Percentiles rank a stretch among this genome's conserved stretches.
These are phyloP conservation scores for Spongiforma sp. DNA, from an alignment of 1,284 basidiomycete genomes.

Conservation along the genomic window DNA sequence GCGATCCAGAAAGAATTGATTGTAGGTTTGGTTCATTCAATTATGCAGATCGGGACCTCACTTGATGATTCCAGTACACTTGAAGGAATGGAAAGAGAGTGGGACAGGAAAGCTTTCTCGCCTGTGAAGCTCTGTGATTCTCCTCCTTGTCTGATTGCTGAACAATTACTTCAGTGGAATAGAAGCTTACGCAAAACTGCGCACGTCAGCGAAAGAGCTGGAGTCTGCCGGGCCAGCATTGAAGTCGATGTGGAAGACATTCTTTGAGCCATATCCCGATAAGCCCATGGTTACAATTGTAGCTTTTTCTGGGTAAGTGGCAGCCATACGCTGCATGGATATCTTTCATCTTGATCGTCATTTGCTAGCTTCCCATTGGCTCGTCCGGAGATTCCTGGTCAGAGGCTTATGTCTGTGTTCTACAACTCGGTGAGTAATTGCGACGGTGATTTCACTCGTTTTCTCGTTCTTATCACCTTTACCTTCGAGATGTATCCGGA, in stretches of 20 bases:
- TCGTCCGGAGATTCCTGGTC: background rate
- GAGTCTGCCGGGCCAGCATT: slow-evolving; percentile 43
- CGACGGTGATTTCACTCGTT: background rate
- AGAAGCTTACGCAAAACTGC: slow-evolving; percentile 45
- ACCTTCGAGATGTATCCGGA: slow-evolving; percentile 33
- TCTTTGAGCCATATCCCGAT: slow-evolving; percentile 35
- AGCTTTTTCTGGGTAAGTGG: slow-evolving; percentile 19
- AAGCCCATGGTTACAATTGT: slow-evolving; percentile 23
- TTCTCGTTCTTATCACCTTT: slow-evolving; percentile 4
- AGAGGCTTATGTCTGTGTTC: slow-evolving; percentile 10
- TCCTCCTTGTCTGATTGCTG: background rate
- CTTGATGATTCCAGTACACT: background rate
- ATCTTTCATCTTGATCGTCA: background rate
- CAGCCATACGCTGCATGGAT: too few relatives aligned
- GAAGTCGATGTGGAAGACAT: slow-evolving; percentile 43
- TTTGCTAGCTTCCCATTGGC: slow-evolving; percentile 9
- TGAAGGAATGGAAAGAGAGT: background rate
- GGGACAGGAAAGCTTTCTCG: slow-evolving; percentile 1
- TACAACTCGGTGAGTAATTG: slow-evolving; percentile 23
- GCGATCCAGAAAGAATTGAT: background rate
- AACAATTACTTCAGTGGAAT: slow-evolving; percentile 37
- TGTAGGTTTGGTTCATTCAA: background rate
- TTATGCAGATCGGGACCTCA: background rate
- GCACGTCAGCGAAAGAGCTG: slow-evolving; percentile 43
- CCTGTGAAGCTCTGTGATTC: background rate